A percentile compares a stretch with the other conserved stretches of the same genome.
These are phyloP conservation scores for Inonotus obliquus DNA, from an alignment of 1,284 basidiomycete species.

Conservation along the genomic window DNA sequence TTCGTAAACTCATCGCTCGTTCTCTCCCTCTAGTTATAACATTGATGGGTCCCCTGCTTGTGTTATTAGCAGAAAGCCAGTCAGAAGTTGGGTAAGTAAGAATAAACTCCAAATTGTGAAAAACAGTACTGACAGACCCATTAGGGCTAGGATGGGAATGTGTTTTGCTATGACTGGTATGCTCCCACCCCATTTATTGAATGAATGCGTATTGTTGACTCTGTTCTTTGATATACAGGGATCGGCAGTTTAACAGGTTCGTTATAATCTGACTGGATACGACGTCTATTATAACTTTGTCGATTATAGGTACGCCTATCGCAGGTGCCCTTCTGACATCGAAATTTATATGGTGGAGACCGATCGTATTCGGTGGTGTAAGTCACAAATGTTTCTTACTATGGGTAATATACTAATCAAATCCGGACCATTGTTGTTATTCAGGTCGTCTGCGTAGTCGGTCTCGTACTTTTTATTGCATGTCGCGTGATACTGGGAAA, in stretches of 20 bases:
- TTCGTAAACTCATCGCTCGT: background rate
- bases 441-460: too few relatives aligned
- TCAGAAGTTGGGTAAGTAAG: conserved; percentile 13
- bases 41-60: conserved; percentile 15
- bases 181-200: background rate
- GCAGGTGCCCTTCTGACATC: conserved; percentile 14
- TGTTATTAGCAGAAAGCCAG: conserved; percentile 5
- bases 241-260: conserved; percentile 12
- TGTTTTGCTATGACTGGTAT: conserved; percentile 17
- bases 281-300: background rate
- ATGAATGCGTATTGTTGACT: background rate
- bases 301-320: conserved; percentile 12
- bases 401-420: too few relatives aligned
- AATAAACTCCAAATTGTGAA: background rate
- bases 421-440: too few relatives aligned
- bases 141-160: conserved; percentile 13
- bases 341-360: conserved; percentile 15
- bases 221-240: conserved; percentile 3
- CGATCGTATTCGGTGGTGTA: conserved; percentile 16
- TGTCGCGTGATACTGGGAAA: too few relatives aligned
- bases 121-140: background rate
- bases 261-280: background rate
- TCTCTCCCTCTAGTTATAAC: conserved; percentile 1
- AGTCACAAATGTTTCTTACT: background rate
- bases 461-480: too few relatives aligned